A percentile compares a stretch with the other conserved stretches of the same genome.
These are phyloP conservation scores for Cucurbitaria berberidis DNA, from an alignment of 2,329 filamentous ascomycete genomes.

Conservation along the genomic window DNA sequence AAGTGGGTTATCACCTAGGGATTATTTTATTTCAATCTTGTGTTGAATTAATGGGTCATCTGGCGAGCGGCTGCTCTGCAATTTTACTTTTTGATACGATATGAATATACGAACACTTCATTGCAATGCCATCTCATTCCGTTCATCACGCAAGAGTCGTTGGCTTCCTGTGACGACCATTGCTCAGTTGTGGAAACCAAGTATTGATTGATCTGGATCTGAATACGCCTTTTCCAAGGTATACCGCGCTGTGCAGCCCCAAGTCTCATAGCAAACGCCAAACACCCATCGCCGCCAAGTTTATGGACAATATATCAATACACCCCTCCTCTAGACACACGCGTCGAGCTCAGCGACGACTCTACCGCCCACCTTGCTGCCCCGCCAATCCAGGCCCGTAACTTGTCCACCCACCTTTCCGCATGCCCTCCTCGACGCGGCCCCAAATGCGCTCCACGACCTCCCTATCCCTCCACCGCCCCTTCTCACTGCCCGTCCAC, in stretches of 20 bases:
- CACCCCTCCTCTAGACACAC: background rate
- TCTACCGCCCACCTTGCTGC: conserved; percentile 20
- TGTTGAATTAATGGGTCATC: background rate
- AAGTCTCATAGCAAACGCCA: conserved; percentile 8
- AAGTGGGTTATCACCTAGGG: background rate
- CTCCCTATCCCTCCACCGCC: conserved; percentile 86
- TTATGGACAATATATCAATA: background rate
- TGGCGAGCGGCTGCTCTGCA: conserved; percentile 5
- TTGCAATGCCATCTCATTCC: background rate
- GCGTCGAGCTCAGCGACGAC: background rate
- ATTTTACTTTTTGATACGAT: conserved; percentile 2
- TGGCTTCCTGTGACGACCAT: background rate
- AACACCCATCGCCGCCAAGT: conserved; percentile 10
- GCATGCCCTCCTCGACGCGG: conserved; percentile 86
- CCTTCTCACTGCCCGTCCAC: conserved; percentile 63
- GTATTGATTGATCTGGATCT: background rate
- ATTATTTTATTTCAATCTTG: background rate
- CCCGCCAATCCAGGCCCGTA: conserved; percentile 63
- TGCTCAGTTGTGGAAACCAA: background rate
- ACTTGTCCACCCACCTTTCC: conserved; percentile 78
- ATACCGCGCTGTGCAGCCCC: conserved; percentile 21
- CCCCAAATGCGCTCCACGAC: conserved; percentile 94
- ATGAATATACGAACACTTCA: background rate
- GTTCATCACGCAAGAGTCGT: background rate
- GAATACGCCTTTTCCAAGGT: conserved; percentile 11